These are phyloP conservation scores for Sporothrix inflata DNA, from an alignment of 2,329 filamentous ascomycete genomes.

Conservation along the genomic window DNA sequence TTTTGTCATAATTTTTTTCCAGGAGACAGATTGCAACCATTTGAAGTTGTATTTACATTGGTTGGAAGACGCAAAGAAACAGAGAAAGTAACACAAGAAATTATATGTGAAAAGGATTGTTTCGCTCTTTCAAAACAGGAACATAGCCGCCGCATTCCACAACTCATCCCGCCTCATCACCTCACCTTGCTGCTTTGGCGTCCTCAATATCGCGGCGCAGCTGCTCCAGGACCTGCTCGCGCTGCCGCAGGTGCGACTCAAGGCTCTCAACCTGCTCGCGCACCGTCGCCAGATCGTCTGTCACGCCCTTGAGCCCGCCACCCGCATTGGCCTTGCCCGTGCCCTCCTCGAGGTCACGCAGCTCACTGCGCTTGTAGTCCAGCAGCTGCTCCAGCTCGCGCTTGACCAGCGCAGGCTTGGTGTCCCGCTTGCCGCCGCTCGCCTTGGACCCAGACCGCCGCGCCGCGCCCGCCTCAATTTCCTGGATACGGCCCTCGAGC, in stretches of 20 bases:
- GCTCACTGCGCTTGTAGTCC: slow-evolving; percentile 86
- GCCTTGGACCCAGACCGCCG: slow-evolving; percentile 45
- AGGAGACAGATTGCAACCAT: neutral
- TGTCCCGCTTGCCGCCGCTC: slow-evolving; percentile 65
- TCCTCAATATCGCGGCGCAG: slow-evolving; percentile 80
- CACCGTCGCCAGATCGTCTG: slow-evolving; percentile 87
- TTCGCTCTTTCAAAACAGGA: slow-evolving; percentile 17
- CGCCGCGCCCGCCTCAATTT: slow-evolving; percentile 74
- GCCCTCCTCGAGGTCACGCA: slow-evolving; percentile 75
- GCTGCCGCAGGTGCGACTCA: slow-evolving; percentile 76
- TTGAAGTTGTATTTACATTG: slow-evolving; percentile 4
- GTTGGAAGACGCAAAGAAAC: neutral
- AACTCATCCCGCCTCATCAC: neutral
- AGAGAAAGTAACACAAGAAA: neutral
- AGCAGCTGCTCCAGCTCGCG: slow-evolving; percentile 90
- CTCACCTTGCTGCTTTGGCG: slow-evolving; percentile 63
- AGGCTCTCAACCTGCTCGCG: slow-evolving; percentile 91
- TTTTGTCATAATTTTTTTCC: too few relatives aligned
- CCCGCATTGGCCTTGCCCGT: slow-evolving; percentile 70
- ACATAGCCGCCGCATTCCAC: neutral
- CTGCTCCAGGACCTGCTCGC: slow-evolving; percentile 76
- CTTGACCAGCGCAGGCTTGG: slow-evolving; percentile 89
- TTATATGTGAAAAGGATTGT: slow-evolving; percentile 1
- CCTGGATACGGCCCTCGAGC: slow-evolving; percentile 82
- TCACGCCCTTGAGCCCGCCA: slow-evolving; percentile 72